Evolutionary conservation across 2,329 filamentous ascomycete species (phyloP).

Genomic region (Fusarium sp.): DNA sequence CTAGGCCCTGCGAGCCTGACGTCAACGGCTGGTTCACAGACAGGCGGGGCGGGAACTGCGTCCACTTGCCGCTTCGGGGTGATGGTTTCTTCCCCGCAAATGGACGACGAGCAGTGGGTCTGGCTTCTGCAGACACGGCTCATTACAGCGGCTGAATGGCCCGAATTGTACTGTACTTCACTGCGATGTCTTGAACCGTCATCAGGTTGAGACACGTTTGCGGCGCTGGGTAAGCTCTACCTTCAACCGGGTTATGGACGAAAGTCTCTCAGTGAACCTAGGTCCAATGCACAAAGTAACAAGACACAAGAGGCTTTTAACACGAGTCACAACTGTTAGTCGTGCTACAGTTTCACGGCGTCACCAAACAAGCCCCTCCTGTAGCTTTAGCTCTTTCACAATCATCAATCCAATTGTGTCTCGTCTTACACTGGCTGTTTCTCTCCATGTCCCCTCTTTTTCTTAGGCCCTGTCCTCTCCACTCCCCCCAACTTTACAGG

Average conservation of each 20-base stretch:
- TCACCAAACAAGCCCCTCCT: conserved; percentile 21
- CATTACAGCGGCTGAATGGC: conserved; percentile 13
- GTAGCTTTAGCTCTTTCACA: conserved; percentile 11
- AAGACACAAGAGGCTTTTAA: conserved; percentile 16
- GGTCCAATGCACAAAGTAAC: not conserved
- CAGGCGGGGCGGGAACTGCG: conserved; percentile 12
- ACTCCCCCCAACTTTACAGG: conserved; percentile 28
- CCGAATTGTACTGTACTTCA: not conserved
- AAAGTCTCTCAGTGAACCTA: not conserved
- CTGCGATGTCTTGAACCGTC: not conserved
- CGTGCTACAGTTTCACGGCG: conserved; percentile 30
- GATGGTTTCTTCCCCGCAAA: conserved; percentile 33
- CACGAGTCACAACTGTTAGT: conserved; percentile 14
- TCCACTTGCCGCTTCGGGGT: conserved; percentile 33
- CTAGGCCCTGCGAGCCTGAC: conserved; percentile 16
- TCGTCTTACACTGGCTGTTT: conserved; percentile 6
- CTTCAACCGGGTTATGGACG: not conserved
- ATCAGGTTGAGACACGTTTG: conserved; percentile 9
- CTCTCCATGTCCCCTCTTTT: conserved; percentile 23
- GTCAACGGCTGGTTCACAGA: conserved; percentile 29
- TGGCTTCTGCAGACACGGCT: conserved; percentile 10
- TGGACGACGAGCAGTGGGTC: conserved; percentile 13
- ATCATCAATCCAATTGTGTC: conserved; percentile 1
- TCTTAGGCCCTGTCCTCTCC: conserved; percentile 19
- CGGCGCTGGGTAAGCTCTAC: not conserved